Evolutionary conservation across 768 basidiomycete genomes (phyloP).

Genomic region (Udeniomyces megalosporus): DNA sequence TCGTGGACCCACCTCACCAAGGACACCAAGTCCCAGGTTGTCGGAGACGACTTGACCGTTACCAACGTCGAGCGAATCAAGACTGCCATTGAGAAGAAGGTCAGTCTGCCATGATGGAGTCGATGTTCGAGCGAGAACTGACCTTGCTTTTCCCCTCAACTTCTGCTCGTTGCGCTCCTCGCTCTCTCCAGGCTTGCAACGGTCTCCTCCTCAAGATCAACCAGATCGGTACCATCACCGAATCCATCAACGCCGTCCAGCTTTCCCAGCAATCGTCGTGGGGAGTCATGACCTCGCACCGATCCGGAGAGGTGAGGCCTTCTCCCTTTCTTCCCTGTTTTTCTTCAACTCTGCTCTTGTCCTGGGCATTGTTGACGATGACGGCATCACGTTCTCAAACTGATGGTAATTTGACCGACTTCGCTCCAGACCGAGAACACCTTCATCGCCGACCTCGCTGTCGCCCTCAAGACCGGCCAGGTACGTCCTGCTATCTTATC

Average conservation of each 20-base stretch:
- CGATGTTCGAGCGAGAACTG: too few relatives aligned
- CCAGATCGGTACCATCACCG: constrained; percentile 76
- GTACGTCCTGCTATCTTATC: background rate
- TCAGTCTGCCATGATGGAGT: too few relatives aligned
- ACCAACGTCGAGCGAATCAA: constrained; percentile 95
- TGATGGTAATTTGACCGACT: background rate
- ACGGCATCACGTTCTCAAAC: too few relatives aligned
- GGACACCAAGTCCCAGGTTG: constrained; percentile 44
- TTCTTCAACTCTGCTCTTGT: background rate
- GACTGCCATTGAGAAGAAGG: constrained; percentile 98
- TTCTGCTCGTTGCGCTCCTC: too few relatives aligned
- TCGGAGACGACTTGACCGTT: constrained; percentile 79
- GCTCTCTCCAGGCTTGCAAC: too few relatives aligned
- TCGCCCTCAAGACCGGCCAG: constrained; percentile 47
- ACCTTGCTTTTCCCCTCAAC: too few relatives aligned
- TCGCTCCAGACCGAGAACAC: constrained; percentile 42
- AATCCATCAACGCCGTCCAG: constrained; percentile 96
- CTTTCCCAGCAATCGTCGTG: constrained; percentile 88
- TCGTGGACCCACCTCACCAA: constrained; percentile 87
- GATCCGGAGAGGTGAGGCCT: constrained; percentile 62
- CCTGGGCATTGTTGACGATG: background rate
- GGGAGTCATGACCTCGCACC: constrained; percentile 99
- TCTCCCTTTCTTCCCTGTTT: too few relatives aligned
- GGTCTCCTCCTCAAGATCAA: constrained; percentile 80
- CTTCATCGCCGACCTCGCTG: constrained; percentile 84